Evolutionary conservation across 306 rosid species (phyloP).

Genomic region (Pyrus bretschneideri): DNA sequence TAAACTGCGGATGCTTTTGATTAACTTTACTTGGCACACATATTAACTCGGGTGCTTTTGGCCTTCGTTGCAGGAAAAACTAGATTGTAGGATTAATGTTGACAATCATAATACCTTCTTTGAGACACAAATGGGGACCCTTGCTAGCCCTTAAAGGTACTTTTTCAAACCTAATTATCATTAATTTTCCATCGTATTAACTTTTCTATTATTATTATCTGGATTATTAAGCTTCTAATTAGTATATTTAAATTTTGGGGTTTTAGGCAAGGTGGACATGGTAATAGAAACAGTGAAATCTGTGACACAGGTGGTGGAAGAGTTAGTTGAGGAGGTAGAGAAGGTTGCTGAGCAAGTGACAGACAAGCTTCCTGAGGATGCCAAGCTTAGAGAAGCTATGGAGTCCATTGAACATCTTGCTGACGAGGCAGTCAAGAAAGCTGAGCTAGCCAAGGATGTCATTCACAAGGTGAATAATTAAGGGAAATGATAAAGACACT

Average conservation of each 20-base stretch:
- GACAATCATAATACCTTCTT: neutral
- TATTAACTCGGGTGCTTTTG: neutral
- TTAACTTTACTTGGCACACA: neutral
- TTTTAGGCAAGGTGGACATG: slow-evolving; percentile 2
- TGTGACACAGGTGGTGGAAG: slow-evolving; percentile 11
- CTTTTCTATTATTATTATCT: neutral
- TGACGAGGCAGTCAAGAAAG: neutral
- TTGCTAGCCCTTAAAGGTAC: slow-evolving; percentile 2
- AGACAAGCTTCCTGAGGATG: slow-evolving; percentile 6
- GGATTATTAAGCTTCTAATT: neutral
- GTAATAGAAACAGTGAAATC: neutral
- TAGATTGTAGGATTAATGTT: slow-evolving; percentile 1
- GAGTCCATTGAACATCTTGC: slow-evolving; percentile 4
- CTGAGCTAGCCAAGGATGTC: slow-evolving; percentile 6
- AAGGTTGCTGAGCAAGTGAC: neutral
- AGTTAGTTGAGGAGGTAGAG: neutral
- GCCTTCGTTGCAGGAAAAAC: neutral
- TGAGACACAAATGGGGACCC: slow-evolving; percentile 6
- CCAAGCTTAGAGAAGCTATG: slow-evolving; percentile 3
- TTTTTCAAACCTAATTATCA: neutral
- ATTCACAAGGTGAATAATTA: slow-evolving; percentile 3
- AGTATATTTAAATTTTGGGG: neutral
- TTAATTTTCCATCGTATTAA: neutral
- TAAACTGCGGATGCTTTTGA: neutral
- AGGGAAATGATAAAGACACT: too few species aligned